Evolutionary conservation across 2,329 filamentous ascomycete genomes (phyloP), one percentile per base, ranked within the genome.

Genomic region (Ophiocordyceps unilateralis): DNA sequence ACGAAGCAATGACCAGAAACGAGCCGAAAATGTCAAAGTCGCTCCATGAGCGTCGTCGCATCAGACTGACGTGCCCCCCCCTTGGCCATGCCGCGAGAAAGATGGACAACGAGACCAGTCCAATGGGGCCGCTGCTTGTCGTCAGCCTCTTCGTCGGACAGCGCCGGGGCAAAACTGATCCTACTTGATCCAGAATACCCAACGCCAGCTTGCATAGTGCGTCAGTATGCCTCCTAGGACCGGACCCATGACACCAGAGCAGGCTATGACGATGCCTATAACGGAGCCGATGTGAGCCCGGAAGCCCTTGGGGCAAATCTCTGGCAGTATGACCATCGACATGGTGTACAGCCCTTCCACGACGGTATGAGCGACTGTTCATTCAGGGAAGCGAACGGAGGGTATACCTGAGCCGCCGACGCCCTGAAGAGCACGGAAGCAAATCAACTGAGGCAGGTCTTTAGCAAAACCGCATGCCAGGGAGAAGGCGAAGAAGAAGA

Each of bases 141-240:
- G 37, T 43, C 20, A 45, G 41, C 11, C 8, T 26, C 30, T 21
- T 14, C 6, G 19, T 8, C 5, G 5, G 7, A n/a, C 20, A 41
- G 26, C 12, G 12, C 5, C 24, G 28, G 4, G 19, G 19, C 21
- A 30, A 21, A 23, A 14, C 3, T 8, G 30, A 5, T 17, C 21
- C n/a, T 50, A 72, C 69, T 76, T 77, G 51, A 77, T 69, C 68
- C 69, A 76, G 53, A 76, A 77, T 2, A 75, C 61, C 66, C 69
- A 74, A 46, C 67, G 56, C 71, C 71, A 75, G 10, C 55, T 64
- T 1, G 60, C 51, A 42, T 68, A 72, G 15, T 68, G 53, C 1
- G 69, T 71, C 36, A 75, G 49, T 5, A 71, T 28, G 2, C 70
- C 70, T 17, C 71, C 71, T 15, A 74, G 51, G 1, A 74, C 57